Conservation (phyloP, 2,329 filamentous ascomycete genomes). For the Pseudopithomyces maydicus region DNA sequence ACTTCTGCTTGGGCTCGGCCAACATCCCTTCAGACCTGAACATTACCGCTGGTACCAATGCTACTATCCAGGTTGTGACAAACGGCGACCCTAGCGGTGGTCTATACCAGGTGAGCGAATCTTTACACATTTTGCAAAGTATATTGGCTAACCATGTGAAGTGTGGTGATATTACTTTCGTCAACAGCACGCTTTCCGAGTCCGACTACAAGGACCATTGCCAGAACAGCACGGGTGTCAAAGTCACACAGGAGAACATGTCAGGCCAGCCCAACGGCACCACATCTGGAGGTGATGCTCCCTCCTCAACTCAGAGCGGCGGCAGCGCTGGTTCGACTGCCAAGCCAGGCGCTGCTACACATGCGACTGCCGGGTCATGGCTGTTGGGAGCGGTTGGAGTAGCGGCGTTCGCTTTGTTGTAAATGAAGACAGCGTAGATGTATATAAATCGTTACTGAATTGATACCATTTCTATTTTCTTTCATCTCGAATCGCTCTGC, state of each 20-base stretch:
- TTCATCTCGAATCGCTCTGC: neutral
- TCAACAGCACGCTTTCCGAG: constrained; percentile 54
- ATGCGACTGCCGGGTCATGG: constrained; percentile 40
- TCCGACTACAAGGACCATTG: constrained; percentile 56
- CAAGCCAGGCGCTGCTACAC: constrained; percentile 28
- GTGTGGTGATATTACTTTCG: constrained; percentile 78
- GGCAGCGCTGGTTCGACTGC: neutral
- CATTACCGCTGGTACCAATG: constrained; percentile 65
- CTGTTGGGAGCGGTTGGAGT: constrained; percentile 41
- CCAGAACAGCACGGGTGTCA: constrained; percentile 63
- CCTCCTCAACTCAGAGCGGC: constrained; percentile 18
- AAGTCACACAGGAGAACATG: constrained; percentile 47
- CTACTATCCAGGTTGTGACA: constrained; percentile 72
- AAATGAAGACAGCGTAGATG: constrained; percentile 5
- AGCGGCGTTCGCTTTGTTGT: constrained; percentile 36
- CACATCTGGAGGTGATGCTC: constrained; percentile 25
- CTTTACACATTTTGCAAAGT: neutral
- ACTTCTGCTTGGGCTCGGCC: constrained; percentile 69
- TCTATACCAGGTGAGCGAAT: constrained; percentile 64
- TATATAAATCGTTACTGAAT: neutral
- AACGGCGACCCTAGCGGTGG: constrained; percentile 63
- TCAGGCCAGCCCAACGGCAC: constrained; percentile 55
- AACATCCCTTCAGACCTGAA: constrained; percentile 57
- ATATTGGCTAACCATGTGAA: constrained; percentile 33
- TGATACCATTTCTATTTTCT: constrained; percentile 9